Base-by-base conservation (phyloP, 1,284 basidiomycete species). In the Ceratobasidium sp. region DNA sequence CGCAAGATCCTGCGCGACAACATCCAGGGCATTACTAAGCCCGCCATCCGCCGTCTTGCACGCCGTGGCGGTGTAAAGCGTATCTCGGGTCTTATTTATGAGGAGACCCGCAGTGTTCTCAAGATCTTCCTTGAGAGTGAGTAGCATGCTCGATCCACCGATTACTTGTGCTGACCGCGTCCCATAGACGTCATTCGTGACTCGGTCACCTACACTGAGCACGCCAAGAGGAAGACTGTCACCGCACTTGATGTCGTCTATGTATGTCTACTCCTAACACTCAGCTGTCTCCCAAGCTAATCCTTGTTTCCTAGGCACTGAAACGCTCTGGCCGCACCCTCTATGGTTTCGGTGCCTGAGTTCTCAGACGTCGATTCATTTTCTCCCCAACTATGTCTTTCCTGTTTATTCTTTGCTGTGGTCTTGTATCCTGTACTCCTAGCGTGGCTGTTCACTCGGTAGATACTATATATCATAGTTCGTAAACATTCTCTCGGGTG, bases 171-270 rank as follows among this genome's bases (percentile, higher is more conserved):
- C 8, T n/a, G 32, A n/a, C 32, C 16, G 9, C 30, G 39, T 53
- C 46, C 28, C 58, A 5, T 64, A 30, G 64, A 83, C 80, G 89
- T 92, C 79, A 91, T 93, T 79, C 87, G 90, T 77, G 92, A 93
- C 83, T 90, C 90, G 50, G 91, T 93, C 79, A 91, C 89, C 76
- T 93, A 94, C 85, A 92, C 91, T 78, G 92, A 93, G 83, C 92
- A 94, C 83, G 91, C 92, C 77, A 94, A 94, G 85, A 89, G 90
- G 77, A 94, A 93, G 85, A 93, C 92, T 21, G 91, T 94, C 70
- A 92, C 90, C 55, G 92, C 92, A 26, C 89, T 91, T 70, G 90
- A 91, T 77, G 89, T 91, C 72, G 81, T 83, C 75, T 82, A 82
- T 76, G 80, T 59, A 41, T 43, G 57, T 59, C 2, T 28, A 59